Percentiles rank a stretch among this genome's conserved stretches.
phyloP scores from a whole-genome alignment of 1,284 basidiomycete species.

The Trametes sp. region DNA sequence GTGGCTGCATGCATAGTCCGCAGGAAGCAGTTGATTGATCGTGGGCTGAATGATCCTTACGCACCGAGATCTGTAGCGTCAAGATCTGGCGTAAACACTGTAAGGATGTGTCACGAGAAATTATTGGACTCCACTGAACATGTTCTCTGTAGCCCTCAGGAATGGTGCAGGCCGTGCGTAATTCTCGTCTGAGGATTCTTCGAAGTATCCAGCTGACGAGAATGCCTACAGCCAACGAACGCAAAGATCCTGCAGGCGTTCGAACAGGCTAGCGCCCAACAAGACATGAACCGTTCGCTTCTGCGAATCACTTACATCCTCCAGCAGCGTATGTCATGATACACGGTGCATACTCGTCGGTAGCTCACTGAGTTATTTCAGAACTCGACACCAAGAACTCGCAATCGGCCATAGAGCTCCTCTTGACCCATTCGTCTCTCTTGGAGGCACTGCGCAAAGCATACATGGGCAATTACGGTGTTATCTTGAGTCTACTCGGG shows the following conservation, averaged over 20 bases:
- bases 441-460: constrained; percentile 89
- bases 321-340: constrained; percentile 67
- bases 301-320: constrained; percentile 87
- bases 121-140: not conserved
- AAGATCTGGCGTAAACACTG: constrained; percentile 53
- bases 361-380: constrained; percentile 35
- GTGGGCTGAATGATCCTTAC: constrained; percentile 83
- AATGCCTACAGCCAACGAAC: constrained; percentile 54
- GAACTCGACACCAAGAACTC: constrained; percentile 67
- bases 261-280: constrained; percentile 85
- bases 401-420: constrained; percentile 82
- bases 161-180: not conserved
- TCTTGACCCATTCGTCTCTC: constrained; percentile 81
- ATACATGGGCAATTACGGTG: constrained; percentile 88
- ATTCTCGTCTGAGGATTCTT: too few species aligned
- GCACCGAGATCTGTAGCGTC: constrained; percentile 36
- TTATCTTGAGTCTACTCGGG: constrained; percentile 89
- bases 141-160: constrained; percentile 21
- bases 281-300: constrained; percentile 84
- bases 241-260: constrained; percentile 64
- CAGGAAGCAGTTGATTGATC: constrained; percentile 84
- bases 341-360: not conserved
- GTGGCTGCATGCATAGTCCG: constrained; percentile 90
- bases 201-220: too few species aligned
- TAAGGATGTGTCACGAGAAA: constrained; percentile 36